Evolutionary conservation across 345 rosid genomes (phyloP), one percentile per base, ranked within the genome.

Genomic region (Noccaea bulbosa): DNA sequence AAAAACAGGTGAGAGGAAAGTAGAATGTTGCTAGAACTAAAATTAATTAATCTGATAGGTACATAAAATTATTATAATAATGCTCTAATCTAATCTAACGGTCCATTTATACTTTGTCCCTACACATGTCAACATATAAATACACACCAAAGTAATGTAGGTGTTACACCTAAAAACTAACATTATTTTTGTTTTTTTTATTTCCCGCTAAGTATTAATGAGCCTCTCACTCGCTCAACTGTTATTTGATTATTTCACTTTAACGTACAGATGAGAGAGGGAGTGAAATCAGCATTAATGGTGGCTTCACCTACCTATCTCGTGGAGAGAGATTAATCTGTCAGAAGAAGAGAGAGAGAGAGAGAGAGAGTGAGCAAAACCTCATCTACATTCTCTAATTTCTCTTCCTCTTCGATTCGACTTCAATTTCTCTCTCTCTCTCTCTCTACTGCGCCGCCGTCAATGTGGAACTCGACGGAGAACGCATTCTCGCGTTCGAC

Each of bases 381-480:
- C 55, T 39, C 30, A 40, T 66, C 60, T 40, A 15, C 10, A 22
- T 7, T 30, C n/a, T 62, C 2, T 30, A 2, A 39, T 50, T 12
- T 62, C 10, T 39, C 30, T 4, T 6, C 5, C 8, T 8, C 2
- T 24, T 40, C 37, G 7, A 4, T 27, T 27, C 30, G 30, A 27
- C 30, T 27, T 27, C 30, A 27, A 2, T 27, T 27, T 27, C 30
- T 27, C 24, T 46, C 51, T 15, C 15, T 30, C 8, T 33, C 54
- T 50, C 15, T 46, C 11, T 34, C 52, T 5, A 14, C n/a, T 16
- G 10, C 33, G 17, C 11, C 17, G 49, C 17, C 50, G 62, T 3
- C 20, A 52, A 78, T 93, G 98, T 93, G 98, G 98, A 91, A 81
- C 73, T 82, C 96, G 70, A 84, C 83, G 73, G 94, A 88, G 81